Evolutionary conservation across 2,329 filamentous ascomycete species (phyloP).

Genomic region (Mollisiaceae sp.): DNA sequence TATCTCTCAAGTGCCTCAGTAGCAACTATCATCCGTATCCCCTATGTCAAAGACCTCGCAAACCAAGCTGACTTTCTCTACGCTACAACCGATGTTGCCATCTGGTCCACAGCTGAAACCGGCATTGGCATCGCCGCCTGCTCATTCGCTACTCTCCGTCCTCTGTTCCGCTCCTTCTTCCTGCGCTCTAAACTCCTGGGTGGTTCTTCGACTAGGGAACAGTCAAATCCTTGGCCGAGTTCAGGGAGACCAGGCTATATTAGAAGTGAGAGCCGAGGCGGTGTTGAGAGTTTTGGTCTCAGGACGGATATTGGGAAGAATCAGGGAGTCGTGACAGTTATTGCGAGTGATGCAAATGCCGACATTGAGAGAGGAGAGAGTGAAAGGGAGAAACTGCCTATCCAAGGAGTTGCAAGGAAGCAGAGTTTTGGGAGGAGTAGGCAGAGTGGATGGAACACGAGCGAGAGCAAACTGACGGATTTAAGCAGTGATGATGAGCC

Average conservation of each 20-base stretch:
- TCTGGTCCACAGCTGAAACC: slow-evolving; percentile 50
- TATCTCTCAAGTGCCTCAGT: slow-evolving; percentile 43
- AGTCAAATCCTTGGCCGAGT: slow-evolving; percentile 18
- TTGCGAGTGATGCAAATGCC: slow-evolving; percentile 19
- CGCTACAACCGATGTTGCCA: slow-evolving; percentile 47
- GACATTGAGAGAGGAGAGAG: slow-evolving; percentile 16
- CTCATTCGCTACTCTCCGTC: slow-evolving; percentile 47
- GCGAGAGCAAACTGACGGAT: slow-evolving; percentile 25
- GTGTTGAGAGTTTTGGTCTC: slow-evolving; percentile 25
- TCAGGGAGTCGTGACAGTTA: slow-evolving; percentile 28
- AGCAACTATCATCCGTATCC: slow-evolving; percentile 50
- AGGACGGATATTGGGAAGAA: slow-evolving; percentile 28
- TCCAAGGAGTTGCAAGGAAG: not conserved
- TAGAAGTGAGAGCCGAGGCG: slow-evolving; percentile 16
- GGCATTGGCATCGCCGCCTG: slow-evolving; percentile 48
- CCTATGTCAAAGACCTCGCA: slow-evolving; percentile 46
- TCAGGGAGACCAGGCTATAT: slow-evolving; percentile 25
- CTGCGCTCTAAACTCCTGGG: slow-evolving; percentile 23
- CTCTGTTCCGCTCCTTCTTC: slow-evolving; percentile 42
- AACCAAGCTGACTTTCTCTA: slow-evolving; percentile 46
- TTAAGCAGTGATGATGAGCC: slow-evolving; percentile 24
- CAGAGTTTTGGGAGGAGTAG: slow-evolving; percentile 14
- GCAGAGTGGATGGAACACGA: slow-evolving; percentile 19
- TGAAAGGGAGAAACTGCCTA: not conserved
- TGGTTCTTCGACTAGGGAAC: slow-evolving; percentile 18